Conservation (phyloP, 176 grass and related monocot species). For the Oryza glumipatula region DNA sequence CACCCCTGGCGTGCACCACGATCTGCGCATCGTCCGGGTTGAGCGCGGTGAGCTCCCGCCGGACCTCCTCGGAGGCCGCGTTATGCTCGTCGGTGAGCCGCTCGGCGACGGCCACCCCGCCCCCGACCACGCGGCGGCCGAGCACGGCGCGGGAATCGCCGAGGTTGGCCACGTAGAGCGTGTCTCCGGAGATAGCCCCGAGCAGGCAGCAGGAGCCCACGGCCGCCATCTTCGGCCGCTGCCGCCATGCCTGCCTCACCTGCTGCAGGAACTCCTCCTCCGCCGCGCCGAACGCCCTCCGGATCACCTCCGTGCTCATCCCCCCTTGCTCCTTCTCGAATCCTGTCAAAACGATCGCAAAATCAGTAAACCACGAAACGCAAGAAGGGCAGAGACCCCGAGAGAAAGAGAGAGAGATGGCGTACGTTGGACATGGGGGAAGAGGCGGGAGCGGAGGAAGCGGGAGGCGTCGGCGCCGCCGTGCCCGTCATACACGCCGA, state of each 20-base stretch:
- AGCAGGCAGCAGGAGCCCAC: constrained; percentile 91
- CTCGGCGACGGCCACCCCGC: constrained; percentile 57
- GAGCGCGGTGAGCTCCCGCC: constrained; percentile 54
- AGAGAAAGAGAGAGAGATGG: too few species aligned
- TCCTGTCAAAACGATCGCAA: constrained; percentile 36
- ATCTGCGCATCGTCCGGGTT: constrained; percentile 86
- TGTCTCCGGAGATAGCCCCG: constrained; percentile 69
- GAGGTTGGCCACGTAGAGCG: constrained; percentile 84
- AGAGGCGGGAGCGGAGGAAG: constrained; percentile 70
- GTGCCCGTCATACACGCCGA: constrained; percentile 83
- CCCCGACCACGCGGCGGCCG: constrained; percentile 55
- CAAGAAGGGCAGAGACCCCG: too few species aligned
- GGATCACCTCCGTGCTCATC: constrained; percentile 73
- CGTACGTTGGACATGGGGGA: constrained; percentile 73
- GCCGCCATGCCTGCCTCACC: constrained; percentile 58
- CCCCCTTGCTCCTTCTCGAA: constrained; percentile 67
- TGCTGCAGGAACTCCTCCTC: constrained; percentile 87
- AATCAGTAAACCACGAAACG: not conserved
- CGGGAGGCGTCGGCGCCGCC: constrained; percentile 80
- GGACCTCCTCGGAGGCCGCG: constrained; percentile 62
- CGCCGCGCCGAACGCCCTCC: constrained; percentile 61
- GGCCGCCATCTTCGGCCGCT: constrained; percentile 66
- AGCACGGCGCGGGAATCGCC: constrained; percentile 89
- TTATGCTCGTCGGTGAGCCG: constrained; percentile 77
- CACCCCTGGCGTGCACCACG: constrained; percentile 68